Base-by-base conservation (phyloP, 164 flowering plant species). In the Nymphaea colorata region DNA sequence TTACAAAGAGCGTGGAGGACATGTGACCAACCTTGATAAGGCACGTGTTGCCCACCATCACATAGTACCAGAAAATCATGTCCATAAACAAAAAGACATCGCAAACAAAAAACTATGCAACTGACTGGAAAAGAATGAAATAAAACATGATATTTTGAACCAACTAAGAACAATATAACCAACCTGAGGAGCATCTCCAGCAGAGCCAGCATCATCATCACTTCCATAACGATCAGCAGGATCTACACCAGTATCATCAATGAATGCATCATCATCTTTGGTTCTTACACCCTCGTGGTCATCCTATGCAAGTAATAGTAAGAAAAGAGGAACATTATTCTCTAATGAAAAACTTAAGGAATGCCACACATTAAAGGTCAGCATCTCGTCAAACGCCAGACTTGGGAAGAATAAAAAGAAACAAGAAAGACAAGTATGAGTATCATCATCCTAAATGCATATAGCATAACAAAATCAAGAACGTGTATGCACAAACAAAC, bases 171-270 rank as follows among this genome's bases (percentile, higher is more conserved):
- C 14, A 66, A 14, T 43, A 43, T 43, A 53, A 59, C 72, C 44
- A 61, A 90, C 97, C 97, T 91, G 91, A 70, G 97, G 96, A 80
- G 84, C 86, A 75, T 75, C 76, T 61, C 85, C 73, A 61, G 84
- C 83, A 69, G 86, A 90, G 17, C 74, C 85, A 16, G 80, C 73
- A 53, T 81, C 93, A 71, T 77, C 65, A 71, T 87, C 95, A 81
- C 85, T 84, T 42, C 82, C 88, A 78, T 78, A 88, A 11, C 90
- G 74, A 44, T 84, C 82, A 59, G 85, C 85, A 67, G 97, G 97
- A 64, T 91, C 96, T 44, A 93, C 80, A 62, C 96, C 97, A 71
- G 55, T 89, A 69, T 93, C 98, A 82, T 93, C 97, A 43, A 93
- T 93, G 76, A 93, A 91, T 70, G 88, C 87, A 78, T 93, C 97